phyloP scores from a whole-genome alignment of 208 protist species.

The Trypanosoma theileri region DNA sequence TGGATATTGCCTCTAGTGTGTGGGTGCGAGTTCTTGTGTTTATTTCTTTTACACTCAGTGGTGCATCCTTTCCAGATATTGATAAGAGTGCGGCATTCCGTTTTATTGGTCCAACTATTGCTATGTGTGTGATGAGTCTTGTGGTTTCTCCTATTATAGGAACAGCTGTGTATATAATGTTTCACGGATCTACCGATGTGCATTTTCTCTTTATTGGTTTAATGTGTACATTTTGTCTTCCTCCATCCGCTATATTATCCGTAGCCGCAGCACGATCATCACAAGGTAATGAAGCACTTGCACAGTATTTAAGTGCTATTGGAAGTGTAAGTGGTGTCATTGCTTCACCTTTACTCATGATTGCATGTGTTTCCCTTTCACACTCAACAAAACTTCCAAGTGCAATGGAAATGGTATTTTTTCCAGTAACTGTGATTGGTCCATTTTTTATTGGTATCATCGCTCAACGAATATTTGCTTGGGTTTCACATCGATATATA shows the following conservation, averaged over 20 bases:
- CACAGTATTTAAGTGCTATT: conserved; percentile 24
- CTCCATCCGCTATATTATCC: conserved; percentile 27
- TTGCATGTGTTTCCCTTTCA: conserved; percentile 13
- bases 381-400: conserved; percentile 14
- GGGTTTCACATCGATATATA: conserved; percentile 12
- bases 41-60: conserved; percentile 23
- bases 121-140: conserved; percentile 12
- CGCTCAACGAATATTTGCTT: conserved; percentile 20
- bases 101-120: conserved; percentile 13
- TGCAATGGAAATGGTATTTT: conserved; percentile 12
- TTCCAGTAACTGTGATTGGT: conserved; percentile 21
- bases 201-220: conserved; percentile 27
- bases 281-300: conserved; percentile 27
- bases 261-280: conserved; percentile 17
- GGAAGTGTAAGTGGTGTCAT: conserved; percentile 26
- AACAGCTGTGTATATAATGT: conserved; percentile 5
- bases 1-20: conserved; percentile 8
- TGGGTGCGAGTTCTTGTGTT: conserved; percentile 21
- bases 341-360: conserved; percentile 25
- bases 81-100: conserved; percentile 6
- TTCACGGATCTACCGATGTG: not conserved
- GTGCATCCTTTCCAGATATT: conserved; percentile 27
- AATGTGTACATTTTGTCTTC: conserved; percentile 30
- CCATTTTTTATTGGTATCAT: conserved; percentile 24
- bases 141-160: conserved; percentile 26